Base-by-base conservation (phyloP, 129 eudicot species). In the Flaveria sonorensis region DNA sequence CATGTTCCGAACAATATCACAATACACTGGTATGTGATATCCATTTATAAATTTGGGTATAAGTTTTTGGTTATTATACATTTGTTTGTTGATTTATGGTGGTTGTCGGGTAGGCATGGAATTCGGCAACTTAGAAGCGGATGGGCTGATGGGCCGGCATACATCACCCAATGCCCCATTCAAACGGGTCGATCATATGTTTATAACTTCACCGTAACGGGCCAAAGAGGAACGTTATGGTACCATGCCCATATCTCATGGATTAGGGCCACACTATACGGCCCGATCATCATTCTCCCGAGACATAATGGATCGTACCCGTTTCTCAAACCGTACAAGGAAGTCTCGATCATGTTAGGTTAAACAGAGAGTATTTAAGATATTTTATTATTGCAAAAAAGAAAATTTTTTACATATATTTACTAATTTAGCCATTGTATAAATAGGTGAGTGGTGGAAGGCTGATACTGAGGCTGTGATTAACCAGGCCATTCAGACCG, bases 361-460 rank as follows among this genome's bases (percentile, higher is more conserved):
- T 76, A 75, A 48, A 21, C 56, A 55, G 3, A n/a, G 11, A 56
- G 14, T 59, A 20, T 30, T 45, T 59, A 48, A 42, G 16, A 68
- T 47, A 20, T 36, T 71, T 23, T 21, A 1, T 3, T 30, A 43
- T 70, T 7, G 21, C 14, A 4, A 30, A 30, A 30, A 30, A 26
- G 2, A 1, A 1, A 26, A 1, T 26, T 28, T 28, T 30, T 30
- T 30, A 30, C 36, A 30, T 30, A 30, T 3, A 30, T 30, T 4
- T 30, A 30, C 60, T 52, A 3, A 43, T 60, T 18, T 74, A 46
- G 39, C 12, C 4, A 24, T 23, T 39, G 61, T 19, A 46, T 23
- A 9, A 1, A 59, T 79, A 90, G 96, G 96, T 64, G 92, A 90
- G 60, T 90, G 92, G 96, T 90, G 90, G 89, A 90, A 86, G 32